Evolutionary conservation across 805 yeast species (phyloP), one percentile per base, ranked within the genome.

Genomic region (Torulaspora delbrueckii): DNA sequence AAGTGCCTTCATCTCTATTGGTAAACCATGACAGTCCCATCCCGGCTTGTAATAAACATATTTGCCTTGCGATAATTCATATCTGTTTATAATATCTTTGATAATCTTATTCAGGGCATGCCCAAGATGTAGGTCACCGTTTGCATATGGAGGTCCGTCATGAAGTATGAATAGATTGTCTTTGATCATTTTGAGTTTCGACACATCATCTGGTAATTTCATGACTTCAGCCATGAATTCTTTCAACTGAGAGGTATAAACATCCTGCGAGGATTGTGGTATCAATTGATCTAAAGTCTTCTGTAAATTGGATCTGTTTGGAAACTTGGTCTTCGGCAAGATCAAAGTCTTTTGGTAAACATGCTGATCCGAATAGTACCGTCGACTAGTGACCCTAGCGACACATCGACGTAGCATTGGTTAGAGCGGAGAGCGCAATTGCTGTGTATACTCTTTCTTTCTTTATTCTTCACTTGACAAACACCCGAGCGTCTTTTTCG

Each of bases 101-200:
- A 88, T 65, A 16, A 89, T 77, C 61, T 93, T 91, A 69, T 93
- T 93, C 56, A 93, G 67, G 0, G 98, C 87, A 67, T 93, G 99
- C 45, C 98, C 88, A 40, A 90, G 65, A 63, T 93, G 99, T 18
- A 93, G 69, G 51, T 84, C 88, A 3, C 98, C 99, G 61, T 93
- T 93, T 9, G 99, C 98, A 66, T 91, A 93, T 0, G 99, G 99
- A 0, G 99, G 99, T 0, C 99, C 99, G 67, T 93, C 99, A 56
- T 90, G 97, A 1, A 93, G 68, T 1, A 84, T 75, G 56, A 84
- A 91, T 28, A 74, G 52, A 14, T 77, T 66, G 2, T 70, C 67
- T 22, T 51, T 46, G 0, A 60, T 51, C 41, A 53, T 60, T n/a
- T 51, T 44, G 34, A 52, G 27, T 55, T 55, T 44, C 49, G 53